These are phyloP conservation scores for Oryza longistaminata DNA, from an alignment of 176 grass and related monocot species.

Conservation along the genomic window DNA sequence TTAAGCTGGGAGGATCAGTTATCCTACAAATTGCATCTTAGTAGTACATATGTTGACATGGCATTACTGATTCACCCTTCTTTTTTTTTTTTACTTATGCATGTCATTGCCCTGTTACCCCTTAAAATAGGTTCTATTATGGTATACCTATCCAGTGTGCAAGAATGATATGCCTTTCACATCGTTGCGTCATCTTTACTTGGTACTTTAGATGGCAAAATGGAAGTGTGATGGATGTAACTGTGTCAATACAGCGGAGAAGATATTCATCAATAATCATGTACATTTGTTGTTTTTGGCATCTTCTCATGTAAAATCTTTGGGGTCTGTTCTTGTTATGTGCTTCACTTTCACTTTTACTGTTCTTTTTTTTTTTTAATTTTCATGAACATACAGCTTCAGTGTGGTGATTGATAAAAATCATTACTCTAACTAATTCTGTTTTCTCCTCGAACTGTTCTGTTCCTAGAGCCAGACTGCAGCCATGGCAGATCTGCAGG, in stretches of 20 bases:
- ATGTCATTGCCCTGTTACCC: neutral
- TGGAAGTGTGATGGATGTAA: neutral
- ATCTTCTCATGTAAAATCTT: neutral
- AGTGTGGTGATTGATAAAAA: neutral
- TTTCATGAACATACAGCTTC: neutral
- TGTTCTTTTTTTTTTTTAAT: neutral
- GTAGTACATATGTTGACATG: neutral
- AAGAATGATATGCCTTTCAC: neutral
- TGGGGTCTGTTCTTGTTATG: neutral
- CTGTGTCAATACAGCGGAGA: neutral
- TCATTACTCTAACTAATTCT: neutral
- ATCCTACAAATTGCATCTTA: neutral
- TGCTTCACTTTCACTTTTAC: neutral
- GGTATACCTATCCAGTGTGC: neutral
- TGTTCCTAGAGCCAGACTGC: constrained; percentile 29
- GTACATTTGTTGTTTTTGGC: neutral
- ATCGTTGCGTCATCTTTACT: neutral
- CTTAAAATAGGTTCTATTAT: neutral
- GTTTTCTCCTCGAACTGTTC: neutral
- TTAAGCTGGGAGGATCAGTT: neutral
- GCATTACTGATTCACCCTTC: neutral
- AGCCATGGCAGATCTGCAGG: constrained; percentile 71
- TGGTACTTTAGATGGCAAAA: neutral
- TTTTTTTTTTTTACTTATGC: neutral
- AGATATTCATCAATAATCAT: neutral